Base-by-base conservation (phyloP, 805 yeast species). In the Metschnikowia borealis region DNA sequence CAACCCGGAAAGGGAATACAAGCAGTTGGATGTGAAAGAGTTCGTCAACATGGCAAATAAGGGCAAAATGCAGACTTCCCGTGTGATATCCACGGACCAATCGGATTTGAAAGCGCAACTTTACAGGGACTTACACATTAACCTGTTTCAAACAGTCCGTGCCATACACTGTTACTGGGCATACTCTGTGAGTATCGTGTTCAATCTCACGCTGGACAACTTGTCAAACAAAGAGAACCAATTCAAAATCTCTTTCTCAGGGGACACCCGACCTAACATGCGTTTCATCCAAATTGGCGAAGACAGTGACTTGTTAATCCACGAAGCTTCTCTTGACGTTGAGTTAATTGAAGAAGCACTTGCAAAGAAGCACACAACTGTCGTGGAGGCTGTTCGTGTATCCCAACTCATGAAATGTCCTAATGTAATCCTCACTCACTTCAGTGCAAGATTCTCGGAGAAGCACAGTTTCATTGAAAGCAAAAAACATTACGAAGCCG, bases 321-420 rank as follows among this genome's bases (percentile, higher is more conserved):
- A 94, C 66, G 99, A 94, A 65, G 91, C 97, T 0, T 89, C 99
- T 0, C 78, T 94, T 54, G 97, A 89, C 50, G 88, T 89, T 64
- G 87, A 79, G 32, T 73, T 89, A 43, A 70, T 75, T 6, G 83
- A 79, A 48, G 97, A 90, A 64, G 99, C 99, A 0, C 66, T 79
- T 26, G 75, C 79, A 33, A 94, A 94, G 64, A 80, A 82, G 53
- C 99, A 94, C 63, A 83, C 96, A 13, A 94, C 99, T 0, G 81
- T 90, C 49, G 79, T 86, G 18, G 98, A 92, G 62, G 98, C 98
- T 0, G 74, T 91, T 29, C 72, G 70, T 14, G 83, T 90, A 2
- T 82, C 88, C 0, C 73, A 78, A 49, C 66, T 71, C 35, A 92
- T 94, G 98, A 68, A 77, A 20, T 89, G 91, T 21, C 73, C 76